Base-by-base conservation (phyloP, 2,329 filamentous ascomycete genomes). In the Stachybotrys elegans region DNA sequence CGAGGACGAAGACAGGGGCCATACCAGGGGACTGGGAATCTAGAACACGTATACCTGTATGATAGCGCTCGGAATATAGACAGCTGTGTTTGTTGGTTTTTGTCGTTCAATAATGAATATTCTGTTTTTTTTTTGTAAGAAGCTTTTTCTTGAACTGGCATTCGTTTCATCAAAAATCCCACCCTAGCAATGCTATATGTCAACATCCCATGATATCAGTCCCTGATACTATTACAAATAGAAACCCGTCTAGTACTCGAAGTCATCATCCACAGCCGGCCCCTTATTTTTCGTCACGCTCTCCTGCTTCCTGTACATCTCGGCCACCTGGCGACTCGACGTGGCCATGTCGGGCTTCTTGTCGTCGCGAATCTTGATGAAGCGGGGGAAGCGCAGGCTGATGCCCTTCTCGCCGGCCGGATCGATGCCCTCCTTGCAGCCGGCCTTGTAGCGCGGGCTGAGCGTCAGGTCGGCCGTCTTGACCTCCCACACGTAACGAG, bases 251-350 rank as follows among this genome's bases (percentile, higher is more conserved):
- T 67, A 98, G 69, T 98, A 98, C 73, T 98, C 93, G 68, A 96
- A 98, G 65, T 97, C 91, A 69, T 97, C 92, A 72, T 98, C 93
- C 44, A 91, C 91, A 39, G 84, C 76, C 4, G 88, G 88, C 0
- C 85, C 87, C 71, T 95, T 95, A 45, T 73, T 89, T 74, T 93
- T 94, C 12, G 80, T 71, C 41, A 95, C 88, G 54, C 85, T 88
- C 72, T 97, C 92, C 71, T 98, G 93, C 69, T 88, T 91, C 53
- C 84, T 77, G 69, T 97, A 98, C 92, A 98, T 95, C 66, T 97
- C 93, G 1, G 90, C 91, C 40, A 98, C 87, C 68, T 93, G 88
- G 41, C 83, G 75, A 49, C 83, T 88, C 25, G 77, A 85, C 31
- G 90, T 96, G 13, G 93, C 93, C 69, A 92, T 78, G 49, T 95